phyloP scores from a whole-genome alignment of 2,329 filamentous ascomycete species.

The Eurotiales sp. region DNA sequence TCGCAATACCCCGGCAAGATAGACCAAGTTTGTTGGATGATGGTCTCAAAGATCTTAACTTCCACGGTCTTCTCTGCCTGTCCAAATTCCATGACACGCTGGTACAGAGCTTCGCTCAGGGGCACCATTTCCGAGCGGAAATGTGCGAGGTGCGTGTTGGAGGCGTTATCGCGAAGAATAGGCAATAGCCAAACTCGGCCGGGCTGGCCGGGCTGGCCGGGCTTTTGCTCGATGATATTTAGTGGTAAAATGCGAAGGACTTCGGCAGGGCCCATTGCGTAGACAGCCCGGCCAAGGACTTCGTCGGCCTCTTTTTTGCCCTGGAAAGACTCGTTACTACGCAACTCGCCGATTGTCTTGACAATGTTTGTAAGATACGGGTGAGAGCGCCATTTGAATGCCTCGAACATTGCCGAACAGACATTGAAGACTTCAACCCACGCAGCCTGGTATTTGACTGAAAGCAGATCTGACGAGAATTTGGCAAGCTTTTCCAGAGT shows the following conservation, averaged over 20 bases:
- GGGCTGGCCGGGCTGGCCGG: conserved; percentile 74
- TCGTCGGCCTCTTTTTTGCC: conserved; percentile 94
- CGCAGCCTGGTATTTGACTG: conserved; percentile 86
- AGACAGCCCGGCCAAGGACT: conserved; percentile 81
- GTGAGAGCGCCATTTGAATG: conserved; percentile 76
- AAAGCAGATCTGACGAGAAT: conserved; percentile 69
- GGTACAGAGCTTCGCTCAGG: conserved; percentile 84
- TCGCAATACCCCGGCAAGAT: conserved; percentile 93
- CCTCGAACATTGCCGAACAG: conserved; percentile 75
- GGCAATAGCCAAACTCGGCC: conserved; percentile 94
- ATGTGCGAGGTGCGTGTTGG: conserved; percentile 80
- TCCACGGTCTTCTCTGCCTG: conserved; percentile 86
- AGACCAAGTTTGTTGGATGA: conserved; percentile 94
- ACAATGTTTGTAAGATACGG: conserved; percentile 74
- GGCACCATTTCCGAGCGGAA: conserved; percentile 85
- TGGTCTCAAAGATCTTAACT: conserved; percentile 94
- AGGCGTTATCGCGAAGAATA: conserved; percentile 80
- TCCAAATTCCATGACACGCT: conserved; percentile 79
- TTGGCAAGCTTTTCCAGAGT: conserved; percentile 73
- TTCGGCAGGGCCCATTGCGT: conserved; percentile 82
- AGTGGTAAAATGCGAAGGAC: conserved; percentile 79
- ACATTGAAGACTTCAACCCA: conserved; percentile 95
- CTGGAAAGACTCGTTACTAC: conserved; percentile 80
- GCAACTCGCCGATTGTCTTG: conserved; percentile 77
- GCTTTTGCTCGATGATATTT: conserved; percentile 73